These are phyloP conservation scores for Glonium stellatum DNA, from an alignment of 495 filamentous ascomycete genomes.

Conservation along the genomic window DNA sequence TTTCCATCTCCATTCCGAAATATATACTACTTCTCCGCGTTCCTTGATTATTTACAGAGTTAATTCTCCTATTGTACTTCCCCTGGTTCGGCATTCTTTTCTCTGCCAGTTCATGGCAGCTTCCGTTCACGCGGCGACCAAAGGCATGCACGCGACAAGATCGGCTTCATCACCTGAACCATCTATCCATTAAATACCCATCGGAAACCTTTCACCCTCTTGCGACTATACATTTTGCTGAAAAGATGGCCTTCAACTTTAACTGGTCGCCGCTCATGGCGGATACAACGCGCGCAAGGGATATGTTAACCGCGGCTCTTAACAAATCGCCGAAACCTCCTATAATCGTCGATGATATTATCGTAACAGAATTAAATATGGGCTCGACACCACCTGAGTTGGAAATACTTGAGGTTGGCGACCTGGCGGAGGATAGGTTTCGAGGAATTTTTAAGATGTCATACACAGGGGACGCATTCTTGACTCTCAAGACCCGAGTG, in stretches of 20 bases:
- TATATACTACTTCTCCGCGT: neutral
- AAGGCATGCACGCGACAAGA: constrained; percentile 27
- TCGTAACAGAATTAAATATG: constrained; percentile 95
- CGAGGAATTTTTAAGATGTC: constrained; percentile 98
- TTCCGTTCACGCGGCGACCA: constrained; percentile 24
- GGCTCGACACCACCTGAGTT: constrained; percentile 85
- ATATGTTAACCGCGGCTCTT: constrained; percentile 86
- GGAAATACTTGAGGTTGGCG: constrained; percentile 94
- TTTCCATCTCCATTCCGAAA: neutral
- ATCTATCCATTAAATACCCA: constrained; percentile 1
- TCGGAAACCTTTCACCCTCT: constrained; percentile 5
- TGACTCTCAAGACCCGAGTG: constrained; percentile 89
- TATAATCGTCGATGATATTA: constrained; percentile 98
- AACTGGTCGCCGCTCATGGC: constrained; percentile 99
- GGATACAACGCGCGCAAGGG: constrained; percentile 83
- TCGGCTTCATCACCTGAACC: constrained; percentile 11
- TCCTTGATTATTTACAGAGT: neutral
- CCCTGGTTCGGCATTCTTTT: neutral
- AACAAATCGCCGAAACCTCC: constrained; percentile 98
- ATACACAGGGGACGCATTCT: constrained; percentile 87
- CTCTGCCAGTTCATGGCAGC: constrained; percentile 4
- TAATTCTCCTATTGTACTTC: neutral
- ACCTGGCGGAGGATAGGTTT: constrained; percentile 94
- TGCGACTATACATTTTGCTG: neutral
- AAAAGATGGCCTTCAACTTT: constrained; percentile 95